phyloP scores from a whole-genome alignment of 306 rosid genomes.

The Prunus campanulata region DNA sequence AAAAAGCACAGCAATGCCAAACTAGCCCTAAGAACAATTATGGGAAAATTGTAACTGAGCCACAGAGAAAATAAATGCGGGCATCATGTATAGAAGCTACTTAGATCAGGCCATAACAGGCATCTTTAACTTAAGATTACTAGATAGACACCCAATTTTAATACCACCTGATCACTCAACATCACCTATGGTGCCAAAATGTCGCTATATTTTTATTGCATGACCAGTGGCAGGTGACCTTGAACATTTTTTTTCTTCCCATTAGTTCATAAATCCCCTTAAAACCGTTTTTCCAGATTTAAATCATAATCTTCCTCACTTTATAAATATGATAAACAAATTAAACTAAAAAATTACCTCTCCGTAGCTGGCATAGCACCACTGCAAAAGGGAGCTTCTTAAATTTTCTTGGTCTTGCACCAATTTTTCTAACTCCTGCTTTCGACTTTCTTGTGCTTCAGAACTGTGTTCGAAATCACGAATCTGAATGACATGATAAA shows the following conservation, averaged over 20 bases:
- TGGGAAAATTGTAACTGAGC: not conserved
- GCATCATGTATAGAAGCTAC: not conserved
- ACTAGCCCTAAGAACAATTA: not conserved
- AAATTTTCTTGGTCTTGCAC: slow-evolving; percentile 76
- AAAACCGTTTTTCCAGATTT: not conserved
- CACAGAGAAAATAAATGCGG: not conserved
- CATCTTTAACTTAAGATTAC: not conserved
- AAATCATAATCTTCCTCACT: not conserved
- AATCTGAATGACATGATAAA: slow-evolving; percentile 53
- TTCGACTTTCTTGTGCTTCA: slow-evolving; percentile 72
- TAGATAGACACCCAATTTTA: not conserved
- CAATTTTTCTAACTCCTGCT: slow-evolving; percentile 77
- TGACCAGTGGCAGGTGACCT: not conserved
- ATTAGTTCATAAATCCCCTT: not conserved
- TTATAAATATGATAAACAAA: not conserved
- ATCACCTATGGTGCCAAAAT: not conserved
- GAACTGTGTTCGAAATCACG: slow-evolving; percentile 83
- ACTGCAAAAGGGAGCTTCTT: slow-evolving; percentile 79
- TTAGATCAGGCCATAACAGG: not conserved
- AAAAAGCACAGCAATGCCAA: too few relatives aligned
- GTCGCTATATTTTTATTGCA: not conserved
- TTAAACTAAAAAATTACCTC: slow-evolving; percentile 52
- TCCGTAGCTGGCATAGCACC: slow-evolving; percentile 91
- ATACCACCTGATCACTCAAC: not conserved
- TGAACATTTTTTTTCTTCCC: too few relatives aligned